These are phyloP conservation scores for Lipomyces starkeyi DNA, from an alignment of 805 yeast species.

Conservation along the genomic window DNA sequence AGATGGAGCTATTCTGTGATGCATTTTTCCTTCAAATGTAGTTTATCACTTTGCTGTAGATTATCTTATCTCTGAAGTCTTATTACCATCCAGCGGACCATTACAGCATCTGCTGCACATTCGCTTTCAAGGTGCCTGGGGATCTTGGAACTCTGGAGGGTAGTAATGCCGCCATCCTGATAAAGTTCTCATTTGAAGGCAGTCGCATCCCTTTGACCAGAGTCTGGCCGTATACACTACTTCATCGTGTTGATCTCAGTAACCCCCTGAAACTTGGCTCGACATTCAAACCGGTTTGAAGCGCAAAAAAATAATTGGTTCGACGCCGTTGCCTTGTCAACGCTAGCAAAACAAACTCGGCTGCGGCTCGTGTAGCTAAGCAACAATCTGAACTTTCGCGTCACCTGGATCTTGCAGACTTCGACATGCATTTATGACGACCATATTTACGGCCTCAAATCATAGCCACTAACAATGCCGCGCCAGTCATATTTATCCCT, in stretches of 20 bases:
- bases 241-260: too few species aligned
- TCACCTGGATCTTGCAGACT: neutral
- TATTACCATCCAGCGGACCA: neutral
- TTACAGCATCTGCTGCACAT: neutral
- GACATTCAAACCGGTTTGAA: neutral
- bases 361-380: neutral
- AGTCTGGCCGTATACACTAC: too few species aligned
- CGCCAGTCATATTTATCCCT: conserved; percentile 10
- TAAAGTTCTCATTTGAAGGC: too few species aligned
- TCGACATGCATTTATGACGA: neutral
- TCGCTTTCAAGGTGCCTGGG: conserved; percentile 3
- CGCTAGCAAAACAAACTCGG: neutral
- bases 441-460: neutral
- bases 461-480: conserved; percentile 13
- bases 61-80: neutral
- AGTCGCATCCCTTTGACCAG: too few species aligned
- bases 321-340: too few species aligned
- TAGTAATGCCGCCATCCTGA: too few species aligned
- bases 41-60: neutral
- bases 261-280: neutral
- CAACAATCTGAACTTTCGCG: neutral
- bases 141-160: neutral
- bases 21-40: neutral
- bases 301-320: neutral
- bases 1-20: neutral